These are phyloP conservation scores for Aquanectria penicillioides DNA, from an alignment of 2,329 filamentous ascomycete genomes.

Conservation along the genomic window DNA sequence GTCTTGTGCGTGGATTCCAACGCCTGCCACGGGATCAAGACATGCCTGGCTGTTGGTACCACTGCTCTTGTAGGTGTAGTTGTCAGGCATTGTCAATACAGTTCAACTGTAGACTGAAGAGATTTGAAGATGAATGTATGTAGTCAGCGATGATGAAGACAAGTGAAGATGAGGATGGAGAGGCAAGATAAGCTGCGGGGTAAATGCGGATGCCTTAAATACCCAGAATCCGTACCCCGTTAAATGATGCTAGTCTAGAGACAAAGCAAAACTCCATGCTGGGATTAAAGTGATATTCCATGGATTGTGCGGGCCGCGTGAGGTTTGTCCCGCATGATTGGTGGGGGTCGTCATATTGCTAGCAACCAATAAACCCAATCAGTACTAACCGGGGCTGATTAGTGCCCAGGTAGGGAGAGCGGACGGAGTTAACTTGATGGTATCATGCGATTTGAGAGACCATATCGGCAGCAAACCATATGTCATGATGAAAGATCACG, in stretches of 20 bases:
- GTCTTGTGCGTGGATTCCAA: background rate
- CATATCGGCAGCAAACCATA: no score
- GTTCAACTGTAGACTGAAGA: background rate
- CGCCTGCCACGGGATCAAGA: background rate
- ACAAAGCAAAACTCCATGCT: background rate
- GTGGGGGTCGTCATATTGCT: no score
- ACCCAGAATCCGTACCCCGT: background rate
- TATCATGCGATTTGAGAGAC: no score
- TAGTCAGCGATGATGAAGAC: background rate
- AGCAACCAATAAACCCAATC: no score
- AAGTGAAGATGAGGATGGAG: background rate
- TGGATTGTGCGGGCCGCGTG: no score
- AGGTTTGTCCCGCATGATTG: no score
- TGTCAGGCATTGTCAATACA: slow-evolving; percentile 26
- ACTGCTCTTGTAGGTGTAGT: slow-evolving; percentile 57
- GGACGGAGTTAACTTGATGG: no score
- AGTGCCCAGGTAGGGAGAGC: no score
- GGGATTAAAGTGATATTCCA: no score
- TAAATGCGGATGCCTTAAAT: background rate
- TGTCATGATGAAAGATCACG: no score
- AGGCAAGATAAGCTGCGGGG: background rate
- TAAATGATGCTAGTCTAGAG: background rate
- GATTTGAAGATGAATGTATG: background rate
- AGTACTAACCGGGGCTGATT: no score
- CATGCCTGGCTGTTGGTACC: slow-evolving; percentile 72